Conservation (phyloP, 1,284 basidiomycete genomes). For the Ustilago xerochloae region DNA sequence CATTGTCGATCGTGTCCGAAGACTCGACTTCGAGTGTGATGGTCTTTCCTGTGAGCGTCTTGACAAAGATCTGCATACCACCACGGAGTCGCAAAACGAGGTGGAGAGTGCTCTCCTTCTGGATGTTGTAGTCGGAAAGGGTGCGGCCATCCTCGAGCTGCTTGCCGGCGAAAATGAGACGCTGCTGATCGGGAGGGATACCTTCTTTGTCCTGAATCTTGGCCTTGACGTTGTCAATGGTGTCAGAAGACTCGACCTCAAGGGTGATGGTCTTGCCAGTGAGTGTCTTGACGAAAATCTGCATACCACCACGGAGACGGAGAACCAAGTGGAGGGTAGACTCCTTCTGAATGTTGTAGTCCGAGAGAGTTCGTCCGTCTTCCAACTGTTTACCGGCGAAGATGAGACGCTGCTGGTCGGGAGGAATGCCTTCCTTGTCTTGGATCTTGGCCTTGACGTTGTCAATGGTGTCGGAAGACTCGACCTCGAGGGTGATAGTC, state of each 20-base stretch:
- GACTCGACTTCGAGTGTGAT: constrained; percentile 69
- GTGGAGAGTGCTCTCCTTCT: constrained; percentile 65
- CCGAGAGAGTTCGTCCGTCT: constrained; percentile 70
- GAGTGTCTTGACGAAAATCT: constrained; percentile 74
- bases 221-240: constrained; percentile 82
- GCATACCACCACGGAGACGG: constrained; percentile 66
- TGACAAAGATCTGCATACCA: constrained; percentile 63
- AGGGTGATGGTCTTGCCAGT: constrained; percentile 98
- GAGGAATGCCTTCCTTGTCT: constrained; percentile 69
- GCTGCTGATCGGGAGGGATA: constrained; percentile 70
- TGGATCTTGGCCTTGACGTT: constrained; percentile 72
- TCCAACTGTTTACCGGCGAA: constrained; percentile 71
- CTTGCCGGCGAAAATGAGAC: constrained; percentile 71
- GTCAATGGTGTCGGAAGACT: constrained; percentile 91
- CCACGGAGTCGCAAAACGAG: constrained; percentile 64
- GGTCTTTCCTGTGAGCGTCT: constrained; percentile 68
- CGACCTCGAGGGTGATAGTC: constrained; percentile 93
- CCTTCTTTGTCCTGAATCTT: constrained; percentile 68
- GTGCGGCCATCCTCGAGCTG: constrained; percentile 71
- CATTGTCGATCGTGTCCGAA: constrained; percentile 75
- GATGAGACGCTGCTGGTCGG: constrained; percentile 71
- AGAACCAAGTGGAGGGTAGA: constrained; percentile 63
- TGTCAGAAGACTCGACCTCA: constrained; percentile 88
- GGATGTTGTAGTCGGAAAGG: constrained; percentile 70
- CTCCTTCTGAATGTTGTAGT: constrained; percentile 69